A percentile compares a stretch with the other conserved stretches of the same genome.
Evolutionary conservation across 345 rosid species (phyloP).

Genomic region (Salix exigua): DNA sequence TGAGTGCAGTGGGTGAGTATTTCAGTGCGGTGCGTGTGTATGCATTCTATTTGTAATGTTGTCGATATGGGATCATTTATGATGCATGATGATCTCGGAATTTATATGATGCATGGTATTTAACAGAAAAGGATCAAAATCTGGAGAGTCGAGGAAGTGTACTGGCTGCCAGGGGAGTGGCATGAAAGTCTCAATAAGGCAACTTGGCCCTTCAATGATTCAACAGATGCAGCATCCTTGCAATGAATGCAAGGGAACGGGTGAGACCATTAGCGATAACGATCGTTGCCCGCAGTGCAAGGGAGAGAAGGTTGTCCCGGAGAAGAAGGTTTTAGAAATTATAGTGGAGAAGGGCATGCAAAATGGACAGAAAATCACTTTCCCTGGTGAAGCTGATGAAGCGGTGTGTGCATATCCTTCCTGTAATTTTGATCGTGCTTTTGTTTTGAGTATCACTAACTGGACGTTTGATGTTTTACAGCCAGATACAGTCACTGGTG

Average conservation of each 20-base stretch:
- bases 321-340: slow-evolving; percentile 86
- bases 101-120: background rate
- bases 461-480: slow-evolving; percentile 31
- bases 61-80: background rate
- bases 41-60: too few species aligned
- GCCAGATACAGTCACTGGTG: slow-evolving; percentile 89
- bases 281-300: slow-evolving; percentile 80
- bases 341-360: slow-evolving; percentile 96
- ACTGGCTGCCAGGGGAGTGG: slow-evolving; percentile 81
- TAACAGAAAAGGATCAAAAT: slow-evolving; percentile 81
- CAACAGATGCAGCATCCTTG: slow-evolving; percentile 95
- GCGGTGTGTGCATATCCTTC: slow-evolving; percentile 35
- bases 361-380: slow-evolving; percentile 75
- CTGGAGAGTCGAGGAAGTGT: slow-evolving; percentile 75
- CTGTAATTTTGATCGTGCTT: background rate
- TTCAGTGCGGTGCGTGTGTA: background rate
- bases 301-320: slow-evolving; percentile 75
- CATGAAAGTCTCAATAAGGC: slow-evolving; percentile 87
- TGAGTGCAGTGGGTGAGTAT: slow-evolving; percentile 72
- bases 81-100: background rate
- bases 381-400: slow-evolving; percentile 91
- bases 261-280: slow-evolving; percentile 65
- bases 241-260: slow-evolving; percentile 88
- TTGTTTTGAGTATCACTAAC: background rate
- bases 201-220: slow-evolving; percentile 85